phyloP scores from a whole-genome alignment of 2,329 filamentous ascomycete genomes.

The Whalleya microplaca region DNA sequence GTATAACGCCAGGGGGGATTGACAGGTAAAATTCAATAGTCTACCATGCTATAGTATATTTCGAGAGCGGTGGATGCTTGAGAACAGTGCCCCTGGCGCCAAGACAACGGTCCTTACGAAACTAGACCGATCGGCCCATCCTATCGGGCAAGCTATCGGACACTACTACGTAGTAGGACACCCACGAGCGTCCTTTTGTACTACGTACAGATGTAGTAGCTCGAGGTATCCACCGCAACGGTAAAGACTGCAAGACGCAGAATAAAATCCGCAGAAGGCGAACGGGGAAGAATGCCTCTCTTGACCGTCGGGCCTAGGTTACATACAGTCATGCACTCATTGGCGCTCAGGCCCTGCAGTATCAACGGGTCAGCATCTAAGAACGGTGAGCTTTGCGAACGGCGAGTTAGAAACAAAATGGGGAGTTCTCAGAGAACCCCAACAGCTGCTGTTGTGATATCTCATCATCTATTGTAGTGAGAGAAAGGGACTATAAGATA shows the following conservation, averaged over 20 bases:
- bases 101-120: neutral
- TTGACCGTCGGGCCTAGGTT: neutral
- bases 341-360: neutral
- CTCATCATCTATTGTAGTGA: neutral
- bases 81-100: too few relatives aligned
- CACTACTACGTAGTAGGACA: neutral
- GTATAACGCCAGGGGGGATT: too few relatives aligned
- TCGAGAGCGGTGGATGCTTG: too few relatives aligned
- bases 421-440: neutral
- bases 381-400: neutral
- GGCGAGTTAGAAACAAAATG: neutral
- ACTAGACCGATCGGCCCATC: neutral
- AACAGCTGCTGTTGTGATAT: neutral
- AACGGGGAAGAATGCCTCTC: neutral
- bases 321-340: neutral
- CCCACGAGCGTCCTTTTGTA: too few relatives aligned
- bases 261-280: neutral
- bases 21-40: too few relatives aligned
- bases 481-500: neutral
- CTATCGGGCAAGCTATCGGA: neutral
- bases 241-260: too few relatives aligned
- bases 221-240: too few relatives aligned
- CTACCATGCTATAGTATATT: too few relatives aligned
- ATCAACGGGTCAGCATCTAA: neutral
- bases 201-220: too few relatives aligned